Percentiles rank a stretch among this genome's conserved stretches.
phyloP scores from a whole-genome alignment of 208 protist genomes.

The Leishmania mexicana region DNA sequence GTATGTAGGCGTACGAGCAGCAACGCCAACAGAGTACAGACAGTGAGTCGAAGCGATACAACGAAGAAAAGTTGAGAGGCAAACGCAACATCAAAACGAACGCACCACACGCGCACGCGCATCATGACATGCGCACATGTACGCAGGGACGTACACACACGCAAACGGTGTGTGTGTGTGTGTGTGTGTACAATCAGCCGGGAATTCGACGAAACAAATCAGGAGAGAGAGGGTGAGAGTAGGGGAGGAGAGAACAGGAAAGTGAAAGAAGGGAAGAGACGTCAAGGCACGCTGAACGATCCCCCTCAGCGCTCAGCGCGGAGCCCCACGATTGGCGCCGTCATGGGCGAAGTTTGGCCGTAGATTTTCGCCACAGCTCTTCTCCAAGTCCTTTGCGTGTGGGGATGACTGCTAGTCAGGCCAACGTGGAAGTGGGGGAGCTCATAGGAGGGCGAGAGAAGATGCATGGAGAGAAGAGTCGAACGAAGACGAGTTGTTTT shows the following conservation, averaged over 20 bases:
- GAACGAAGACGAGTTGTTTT: not conserved
- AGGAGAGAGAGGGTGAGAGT: not conserved
- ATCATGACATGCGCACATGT: not conserved
- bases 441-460: not conserved
- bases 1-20: not conserved
- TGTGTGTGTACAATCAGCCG: not conserved
- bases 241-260: not conserved
- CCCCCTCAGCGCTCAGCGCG: not conserved
- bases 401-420: not conserved
- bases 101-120: not conserved
- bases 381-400: not conserved
- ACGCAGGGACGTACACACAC: not conserved
- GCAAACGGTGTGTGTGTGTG: not conserved
- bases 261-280: not conserved
- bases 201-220: not conserved
- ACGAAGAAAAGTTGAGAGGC: not conserved
- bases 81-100: not conserved
- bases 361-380: not conserved
- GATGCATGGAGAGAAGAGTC: not conserved
- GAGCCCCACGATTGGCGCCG: not conserved
- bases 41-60: constrained; percentile 3
- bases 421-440: not conserved
- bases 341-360: not conserved
- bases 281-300: not conserved
- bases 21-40: not conserved